Evolutionary conservation across 2,329 filamentous ascomycete species (phyloP).

Genomic region (Penicillium sp.): DNA sequence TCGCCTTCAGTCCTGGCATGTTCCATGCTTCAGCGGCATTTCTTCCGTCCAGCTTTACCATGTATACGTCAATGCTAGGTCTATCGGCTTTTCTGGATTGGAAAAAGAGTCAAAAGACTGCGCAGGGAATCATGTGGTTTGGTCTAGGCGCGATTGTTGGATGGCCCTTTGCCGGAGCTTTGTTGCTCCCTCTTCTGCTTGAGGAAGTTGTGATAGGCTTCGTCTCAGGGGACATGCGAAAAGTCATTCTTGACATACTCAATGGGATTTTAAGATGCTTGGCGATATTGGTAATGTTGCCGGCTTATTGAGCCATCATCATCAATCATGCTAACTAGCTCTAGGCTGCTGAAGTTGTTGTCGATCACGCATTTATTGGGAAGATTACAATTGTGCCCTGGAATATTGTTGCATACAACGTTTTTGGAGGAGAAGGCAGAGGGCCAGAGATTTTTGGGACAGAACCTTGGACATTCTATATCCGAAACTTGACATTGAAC

Average conservation of each 20-base stretch:
- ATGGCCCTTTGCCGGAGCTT: conserved; percentile 90
- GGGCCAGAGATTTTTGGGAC: conserved; percentile 94
- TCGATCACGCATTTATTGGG: conserved; percentile 86
- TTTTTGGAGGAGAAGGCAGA: conserved; percentile 76
- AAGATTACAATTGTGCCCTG: conserved; percentile 77
- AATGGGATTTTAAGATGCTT: conserved; percentile 71
- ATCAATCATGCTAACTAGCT: conserved; percentile 30
- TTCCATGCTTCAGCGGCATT: conserved; percentile 89
- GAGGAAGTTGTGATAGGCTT: conserved; percentile 71
- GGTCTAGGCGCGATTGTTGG: conserved; percentile 82
- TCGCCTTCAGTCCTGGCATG: conserved; percentile 83
- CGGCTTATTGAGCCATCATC: conserved; percentile 34
- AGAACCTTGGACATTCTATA: conserved; percentile 96
- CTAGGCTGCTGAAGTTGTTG: conserved; percentile 68
- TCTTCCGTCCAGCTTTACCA: conserved; percentile 92
- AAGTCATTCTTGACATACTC: conserved; percentile 64
- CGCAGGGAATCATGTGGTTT: conserved; percentile 88
- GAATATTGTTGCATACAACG: conserved; percentile 96
- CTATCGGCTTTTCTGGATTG: conserved; percentile 90
- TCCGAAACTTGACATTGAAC: conserved; percentile 88
- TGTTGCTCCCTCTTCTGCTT: conserved; percentile 78
- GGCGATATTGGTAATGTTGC: conserved; percentile 64
- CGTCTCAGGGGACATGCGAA: conserved; percentile 62
- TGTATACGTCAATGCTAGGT: conserved; percentile 90
- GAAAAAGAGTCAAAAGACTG: conserved; percentile 77